Conservation (phyloP, 2,329 filamentous ascomycete genomes). For the Ophiostoma sp. region DNA sequence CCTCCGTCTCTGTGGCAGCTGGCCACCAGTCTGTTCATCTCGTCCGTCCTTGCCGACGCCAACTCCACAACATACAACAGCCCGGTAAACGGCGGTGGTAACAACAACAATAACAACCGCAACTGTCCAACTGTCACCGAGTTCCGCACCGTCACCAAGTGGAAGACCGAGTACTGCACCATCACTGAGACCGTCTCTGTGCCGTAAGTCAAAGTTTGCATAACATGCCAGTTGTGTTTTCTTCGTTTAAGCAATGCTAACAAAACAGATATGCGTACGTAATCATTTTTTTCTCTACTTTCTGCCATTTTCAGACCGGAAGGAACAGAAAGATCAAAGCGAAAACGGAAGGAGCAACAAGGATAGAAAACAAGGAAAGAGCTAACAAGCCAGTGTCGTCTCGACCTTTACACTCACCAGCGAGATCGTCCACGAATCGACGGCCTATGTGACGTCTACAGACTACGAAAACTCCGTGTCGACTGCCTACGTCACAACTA, state of each 20-base stretch:
- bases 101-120: background rate
- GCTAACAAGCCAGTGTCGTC: background rate
- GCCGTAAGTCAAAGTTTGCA: background rate
- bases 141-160: constrained; percentile 19
- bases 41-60: background rate
- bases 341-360: too few species aligned
- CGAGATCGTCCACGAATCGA: background rate
- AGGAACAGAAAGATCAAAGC: too few species aligned
- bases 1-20: constrained; percentile 14
- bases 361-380: background rate
- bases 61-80: constrained; percentile 15
- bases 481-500: constrained; percentile 15
- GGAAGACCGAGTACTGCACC: constrained; percentile 8
- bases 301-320: too few species aligned
- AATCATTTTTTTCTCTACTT: background rate
- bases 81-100: constrained; percentile 4
- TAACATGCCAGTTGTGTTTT: background rate
- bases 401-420: background rate
- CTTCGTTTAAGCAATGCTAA: background rate
- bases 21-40: constrained; percentile 5
- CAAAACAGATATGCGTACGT: constrained; percentile 6
- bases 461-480: constrained; percentile 15
- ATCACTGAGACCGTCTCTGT: constrained; percentile 6
- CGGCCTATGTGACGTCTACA: constrained; percentile 14
- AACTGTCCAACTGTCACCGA: constrained; percentile 2